phyloP scores from a whole-genome alignment of 192 early-diverging fungal genomes.

The Coemansia sp. region DNA sequence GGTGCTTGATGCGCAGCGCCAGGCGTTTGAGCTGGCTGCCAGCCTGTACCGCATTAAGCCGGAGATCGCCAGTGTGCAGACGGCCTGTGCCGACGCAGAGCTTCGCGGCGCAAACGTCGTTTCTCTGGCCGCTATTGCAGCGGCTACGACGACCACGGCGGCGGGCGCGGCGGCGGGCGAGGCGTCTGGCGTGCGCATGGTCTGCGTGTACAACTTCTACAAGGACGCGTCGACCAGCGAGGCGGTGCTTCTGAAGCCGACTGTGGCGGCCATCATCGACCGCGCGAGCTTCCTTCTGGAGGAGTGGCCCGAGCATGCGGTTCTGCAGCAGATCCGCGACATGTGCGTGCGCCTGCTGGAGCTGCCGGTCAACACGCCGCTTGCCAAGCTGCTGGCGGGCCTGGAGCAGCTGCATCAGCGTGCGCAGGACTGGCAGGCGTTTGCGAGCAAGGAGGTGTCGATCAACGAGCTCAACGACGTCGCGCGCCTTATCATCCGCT shows the following conservation, averaged over 20 bases:
- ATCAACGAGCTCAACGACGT: slow-evolving; percentile 67
- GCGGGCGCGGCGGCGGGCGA: background rate
- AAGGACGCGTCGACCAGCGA: slow-evolving; percentile 75
- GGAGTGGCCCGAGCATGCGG: slow-evolving; percentile 90
- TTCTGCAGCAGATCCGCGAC: slow-evolving; percentile 72
- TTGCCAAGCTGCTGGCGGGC: slow-evolving; percentile 87
- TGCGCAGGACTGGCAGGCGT: slow-evolving; percentile 92
- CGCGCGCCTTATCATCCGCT: slow-evolving; percentile 71
- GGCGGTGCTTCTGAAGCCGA: slow-evolving; percentile 59
- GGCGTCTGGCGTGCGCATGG: slow-evolving; percentile 23
- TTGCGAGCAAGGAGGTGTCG: slow-evolving; percentile 77
- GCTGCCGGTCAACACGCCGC: slow-evolving; percentile 73
- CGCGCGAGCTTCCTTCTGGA: slow-evolving; percentile 62
- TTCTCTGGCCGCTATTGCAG: slow-evolving; percentile 28
- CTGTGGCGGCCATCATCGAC: slow-evolving; percentile 60
- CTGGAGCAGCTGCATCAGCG: slow-evolving; percentile 84
- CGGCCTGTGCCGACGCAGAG: slow-evolving; percentile 6
- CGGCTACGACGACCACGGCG: background rate
- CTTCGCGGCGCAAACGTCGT: slow-evolving; percentile 41
- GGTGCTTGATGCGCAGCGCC: slow-evolving; percentile 25
- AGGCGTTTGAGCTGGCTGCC: slow-evolving; percentile 28
- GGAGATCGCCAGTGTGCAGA: slow-evolving; percentile 15
- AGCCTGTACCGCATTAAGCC: slow-evolving; percentile 14
- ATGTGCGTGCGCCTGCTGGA: slow-evolving; percentile 57
- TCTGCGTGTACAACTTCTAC: slow-evolving; percentile 84